phyloP scores from a whole-genome alignment of 306 rosid species.

The Fragaria iinumae region DNA sequence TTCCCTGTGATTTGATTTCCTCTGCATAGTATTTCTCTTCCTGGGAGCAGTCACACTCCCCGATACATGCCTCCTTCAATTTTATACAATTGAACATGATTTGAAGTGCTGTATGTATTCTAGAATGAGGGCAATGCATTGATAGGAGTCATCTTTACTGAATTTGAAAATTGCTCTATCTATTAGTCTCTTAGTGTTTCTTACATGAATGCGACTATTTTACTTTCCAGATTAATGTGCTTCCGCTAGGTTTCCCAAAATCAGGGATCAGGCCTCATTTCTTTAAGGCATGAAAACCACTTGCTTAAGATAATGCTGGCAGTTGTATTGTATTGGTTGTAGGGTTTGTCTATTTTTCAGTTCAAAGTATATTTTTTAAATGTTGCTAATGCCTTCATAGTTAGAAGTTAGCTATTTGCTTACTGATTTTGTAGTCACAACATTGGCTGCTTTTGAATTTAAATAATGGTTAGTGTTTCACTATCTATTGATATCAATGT shows the following conservation, averaged over 20 bases:
- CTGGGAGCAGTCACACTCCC: not conserved
- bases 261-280: conserved; percentile 1
- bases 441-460: not conserved
- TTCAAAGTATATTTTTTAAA: not conserved
- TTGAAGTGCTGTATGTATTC: conserved; percentile 2
- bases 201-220: not conserved
- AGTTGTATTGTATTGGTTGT: not conserved
- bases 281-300: not conserved
- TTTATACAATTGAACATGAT: not conserved
- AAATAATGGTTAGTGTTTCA: not conserved
- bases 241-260: not conserved
- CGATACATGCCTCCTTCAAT: not conserved
- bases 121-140: conserved; percentile 12
- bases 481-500: not conserved
- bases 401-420: not conserved
- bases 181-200: not conserved
- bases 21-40: not conserved
- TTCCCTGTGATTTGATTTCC: too few species aligned
- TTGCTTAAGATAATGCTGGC: not conserved
- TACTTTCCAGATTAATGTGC: not conserved
- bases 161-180: not conserved
- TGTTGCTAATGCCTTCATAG: not conserved
- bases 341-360: not conserved
- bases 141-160: not conserved
- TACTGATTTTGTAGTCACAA: not conserved